Conservation (phyloP, 495 filamentous ascomycete genomes). For the Podospora fimiseda region DNA sequence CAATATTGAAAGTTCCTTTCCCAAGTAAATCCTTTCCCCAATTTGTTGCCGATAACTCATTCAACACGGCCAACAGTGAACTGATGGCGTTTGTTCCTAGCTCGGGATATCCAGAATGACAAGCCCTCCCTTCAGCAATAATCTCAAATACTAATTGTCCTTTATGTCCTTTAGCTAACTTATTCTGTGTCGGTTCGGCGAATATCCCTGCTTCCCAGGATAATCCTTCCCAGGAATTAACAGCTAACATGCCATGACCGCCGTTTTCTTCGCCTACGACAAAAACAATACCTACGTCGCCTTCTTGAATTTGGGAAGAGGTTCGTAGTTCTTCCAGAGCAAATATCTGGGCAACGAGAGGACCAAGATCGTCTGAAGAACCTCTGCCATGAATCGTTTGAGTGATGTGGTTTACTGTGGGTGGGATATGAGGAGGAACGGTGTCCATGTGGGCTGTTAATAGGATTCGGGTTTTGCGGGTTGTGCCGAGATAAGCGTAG, state of each 20-base stretch:
- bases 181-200: constrained; percentile 79
- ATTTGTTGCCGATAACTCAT: constrained; percentile 52
- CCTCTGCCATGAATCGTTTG: background rate
- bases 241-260: constrained; percentile 69
- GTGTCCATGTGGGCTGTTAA: background rate
- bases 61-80: constrained; percentile 60
- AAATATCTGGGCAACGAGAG: background rate
- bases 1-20: constrained; percentile 76
- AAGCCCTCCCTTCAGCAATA: constrained; percentile 63
- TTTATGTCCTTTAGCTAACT: constrained; percentile 81
- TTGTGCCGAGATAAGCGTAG: background rate
- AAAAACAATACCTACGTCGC: constrained; percentile 66
- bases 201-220: constrained; percentile 61
- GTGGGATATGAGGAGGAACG: background rate
- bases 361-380: background rate
- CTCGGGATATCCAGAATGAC: constrained; percentile 83
- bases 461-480: background rate
- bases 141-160: constrained; percentile 62
- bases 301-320: background rate
- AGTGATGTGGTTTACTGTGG: background rate
- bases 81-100: constrained; percentile 72
- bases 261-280: constrained; percentile 79
- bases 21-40: constrained; percentile 71
- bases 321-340: background rate
- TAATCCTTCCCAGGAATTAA: background rate